Percentiles rank a stretch among this genome's conserved stretches.
phyloP scores from a whole-genome alignment of 2,329 filamentous ascomycete species.

The Cladobotryum protrusum region DNA sequence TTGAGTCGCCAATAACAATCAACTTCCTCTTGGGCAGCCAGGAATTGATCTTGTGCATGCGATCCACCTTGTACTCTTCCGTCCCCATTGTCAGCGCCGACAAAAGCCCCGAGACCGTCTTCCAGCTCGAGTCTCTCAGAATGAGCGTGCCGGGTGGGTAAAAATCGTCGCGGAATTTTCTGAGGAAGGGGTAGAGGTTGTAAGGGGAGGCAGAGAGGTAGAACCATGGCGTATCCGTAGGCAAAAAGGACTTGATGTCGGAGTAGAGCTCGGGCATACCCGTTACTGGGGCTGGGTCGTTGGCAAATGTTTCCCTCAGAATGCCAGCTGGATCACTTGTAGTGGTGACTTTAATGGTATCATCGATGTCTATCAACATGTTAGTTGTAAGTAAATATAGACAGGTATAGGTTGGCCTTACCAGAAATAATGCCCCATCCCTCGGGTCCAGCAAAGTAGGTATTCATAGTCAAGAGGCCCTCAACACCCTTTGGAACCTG shows the following conservation, averaged over 20 bases:
- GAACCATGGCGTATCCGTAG: conserved; percentile 68
- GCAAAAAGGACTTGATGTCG: conserved; percentile 50
- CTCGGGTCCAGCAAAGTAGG: conserved; percentile 65
- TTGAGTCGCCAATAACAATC: conserved; percentile 83
- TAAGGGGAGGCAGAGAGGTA: conserved; percentile 93
- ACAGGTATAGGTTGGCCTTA: conserved; percentile 24
- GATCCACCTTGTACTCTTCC: conserved; percentile 76
- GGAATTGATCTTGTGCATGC: conserved; percentile 68
- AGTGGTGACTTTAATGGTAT: conserved; percentile 88
- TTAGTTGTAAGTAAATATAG: neutral
- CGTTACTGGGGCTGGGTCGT: conserved; percentile 60
- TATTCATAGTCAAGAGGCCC: conserved; percentile 58
- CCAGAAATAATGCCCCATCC: conserved; percentile 81
- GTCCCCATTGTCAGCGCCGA: conserved; percentile 74
- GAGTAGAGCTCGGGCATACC: conserved; percentile 84
- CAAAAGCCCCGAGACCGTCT: conserved; percentile 74
- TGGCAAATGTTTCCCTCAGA: conserved; percentile 75
- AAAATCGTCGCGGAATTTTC: conserved; percentile 60
- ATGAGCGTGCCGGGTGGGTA: conserved; percentile 77
- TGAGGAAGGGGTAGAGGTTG: conserved; percentile 85
- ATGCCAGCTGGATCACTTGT: conserved; percentile 77
- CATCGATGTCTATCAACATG: conserved; percentile 67
- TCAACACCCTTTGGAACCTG: conserved; percentile 45
- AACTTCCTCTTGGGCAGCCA: conserved; percentile 77
- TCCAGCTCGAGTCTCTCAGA: conserved; percentile 79